These are phyloP conservation scores for Populus simonii DNA, from an alignment of 345 rosid species.

Conservation along the genomic window DNA sequence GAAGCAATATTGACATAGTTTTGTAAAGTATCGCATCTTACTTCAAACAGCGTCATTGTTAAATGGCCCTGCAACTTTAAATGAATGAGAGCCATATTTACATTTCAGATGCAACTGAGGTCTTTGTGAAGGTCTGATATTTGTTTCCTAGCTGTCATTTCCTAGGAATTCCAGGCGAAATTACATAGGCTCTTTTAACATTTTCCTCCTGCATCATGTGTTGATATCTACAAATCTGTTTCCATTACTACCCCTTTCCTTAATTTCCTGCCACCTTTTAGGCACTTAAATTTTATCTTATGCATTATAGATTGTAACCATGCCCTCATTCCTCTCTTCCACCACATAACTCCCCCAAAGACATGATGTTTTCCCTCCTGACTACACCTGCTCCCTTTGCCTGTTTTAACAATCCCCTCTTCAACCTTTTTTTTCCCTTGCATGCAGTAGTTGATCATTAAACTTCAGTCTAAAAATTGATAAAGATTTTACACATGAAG, in stretches of 20 bases:
- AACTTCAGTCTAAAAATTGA: background rate
- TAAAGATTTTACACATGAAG: background rate
- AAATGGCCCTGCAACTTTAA: background rate
- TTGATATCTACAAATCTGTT: background rate
- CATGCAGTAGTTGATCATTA: background rate
- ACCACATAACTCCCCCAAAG: background rate
- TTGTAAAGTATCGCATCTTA: too few species aligned
- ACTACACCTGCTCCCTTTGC: background rate
- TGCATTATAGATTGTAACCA: background rate
- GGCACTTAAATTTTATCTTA: background rate
- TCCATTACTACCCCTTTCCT: background rate
- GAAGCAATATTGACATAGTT: too few species aligned
- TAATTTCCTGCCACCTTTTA: background rate
- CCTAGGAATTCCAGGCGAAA: background rate
- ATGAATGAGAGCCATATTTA: background rate
- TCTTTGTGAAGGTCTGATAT: background rate
- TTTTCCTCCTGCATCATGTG: too few species aligned
- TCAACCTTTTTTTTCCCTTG: background rate
- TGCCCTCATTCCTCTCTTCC: background rate
- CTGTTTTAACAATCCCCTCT: background rate
- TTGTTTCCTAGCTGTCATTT: background rate
- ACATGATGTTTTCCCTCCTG: background rate
- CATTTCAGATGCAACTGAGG: background rate
- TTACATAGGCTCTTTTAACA: background rate
- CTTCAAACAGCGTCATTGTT: too few species aligned